Evolutionary conservation across 441 rosid genomes (phyloP), one percentile per base, ranked within the genome.

Genomic region (Croton setiger): DNA sequence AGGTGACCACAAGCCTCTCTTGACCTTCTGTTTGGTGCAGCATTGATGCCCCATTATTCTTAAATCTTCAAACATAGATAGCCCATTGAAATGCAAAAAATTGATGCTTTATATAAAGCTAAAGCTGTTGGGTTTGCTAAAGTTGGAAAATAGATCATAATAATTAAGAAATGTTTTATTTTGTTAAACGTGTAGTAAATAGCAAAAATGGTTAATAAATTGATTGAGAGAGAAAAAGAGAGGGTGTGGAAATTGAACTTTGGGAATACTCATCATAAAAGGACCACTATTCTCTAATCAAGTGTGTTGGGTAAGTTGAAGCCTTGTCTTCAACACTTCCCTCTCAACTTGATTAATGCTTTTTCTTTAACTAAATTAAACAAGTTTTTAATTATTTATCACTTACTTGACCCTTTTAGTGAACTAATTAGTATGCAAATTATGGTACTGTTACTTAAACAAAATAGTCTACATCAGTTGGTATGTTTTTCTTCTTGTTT

Each of bases 1-100:
- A 15, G 86, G 89, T 71, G 87, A 83, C 87, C 87, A 85, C 7
- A 85, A 33, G 14, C 89, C 89, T 76, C 84, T 83, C 83, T 83
- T 85, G 33, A 85, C 89, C 68, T 85, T 85, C 80, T 82, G 87
- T 67, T 81, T 81, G 75, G 72, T 78, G 78, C 89, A 85, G 75
- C 87, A 85, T 63, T 83, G 81, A 69, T 85, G 89, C 5, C 81
- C 83, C 87, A 80, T 85, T 33, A 43, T 62, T 0, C 2, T 27
- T 27, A 27, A 27, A 27, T 27, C 31, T 27, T 0, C 1, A 27
- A 0, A 27, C 31, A 27, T 27, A 27, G 31, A 27, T 27, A 27
- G 31, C 31, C 31, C 31, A 2, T 39, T 43, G 37, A 41, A 44
- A 43, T 44, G 70, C 62, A 43, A 2, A 66, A 33, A 2, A 13